Conservation (phyloP, 495 filamentous ascomycete genomes). For the Polyplosphaeria fusca region DNA sequence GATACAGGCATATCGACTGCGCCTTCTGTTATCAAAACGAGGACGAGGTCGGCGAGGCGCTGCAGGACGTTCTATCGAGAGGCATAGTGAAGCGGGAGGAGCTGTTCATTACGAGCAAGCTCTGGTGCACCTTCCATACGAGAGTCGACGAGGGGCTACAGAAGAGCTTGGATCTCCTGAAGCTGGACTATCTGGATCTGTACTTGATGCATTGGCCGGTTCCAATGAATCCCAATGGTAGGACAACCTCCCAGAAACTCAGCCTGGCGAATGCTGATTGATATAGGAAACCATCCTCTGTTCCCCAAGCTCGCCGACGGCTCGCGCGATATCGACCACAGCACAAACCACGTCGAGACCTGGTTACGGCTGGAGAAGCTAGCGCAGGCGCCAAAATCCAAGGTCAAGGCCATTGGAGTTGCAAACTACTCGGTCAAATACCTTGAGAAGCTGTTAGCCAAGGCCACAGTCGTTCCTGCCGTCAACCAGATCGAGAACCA, state of each 20-base stretch:
- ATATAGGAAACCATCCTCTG: constrained; percentile 66
- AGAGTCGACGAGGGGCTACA: constrained; percentile 66
- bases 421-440: constrained; percentile 75
- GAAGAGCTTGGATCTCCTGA: constrained; percentile 65
- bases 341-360: constrained; percentile 65
- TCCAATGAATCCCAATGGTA: constrained; percentile 73
- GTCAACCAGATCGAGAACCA: constrained; percentile 93
- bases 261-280: not conserved
- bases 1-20: constrained; percentile 44
- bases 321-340: constrained; percentile 62
- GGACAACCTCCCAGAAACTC: constrained; percentile 1
- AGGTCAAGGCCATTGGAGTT: constrained; percentile 75
- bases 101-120: constrained; percentile 77
- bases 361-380: constrained; percentile 81
- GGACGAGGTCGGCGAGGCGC: constrained; percentile 50
- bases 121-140: constrained; percentile 76
- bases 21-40: constrained; percentile 49
- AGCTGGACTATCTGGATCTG: constrained; percentile 77
- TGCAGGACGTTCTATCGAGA: constrained; percentile 61
- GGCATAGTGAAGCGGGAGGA: constrained; percentile 71
- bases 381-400: constrained; percentile 55
- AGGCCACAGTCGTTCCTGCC: constrained; percentile 67
- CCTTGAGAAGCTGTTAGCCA: constrained; percentile 67
- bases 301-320: constrained; percentile 74
- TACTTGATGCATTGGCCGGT: constrained; percentile 82